Conservation (phyloP, 163 green algal genomes). For the Coccomyxa subellipsoidea region DNA sequence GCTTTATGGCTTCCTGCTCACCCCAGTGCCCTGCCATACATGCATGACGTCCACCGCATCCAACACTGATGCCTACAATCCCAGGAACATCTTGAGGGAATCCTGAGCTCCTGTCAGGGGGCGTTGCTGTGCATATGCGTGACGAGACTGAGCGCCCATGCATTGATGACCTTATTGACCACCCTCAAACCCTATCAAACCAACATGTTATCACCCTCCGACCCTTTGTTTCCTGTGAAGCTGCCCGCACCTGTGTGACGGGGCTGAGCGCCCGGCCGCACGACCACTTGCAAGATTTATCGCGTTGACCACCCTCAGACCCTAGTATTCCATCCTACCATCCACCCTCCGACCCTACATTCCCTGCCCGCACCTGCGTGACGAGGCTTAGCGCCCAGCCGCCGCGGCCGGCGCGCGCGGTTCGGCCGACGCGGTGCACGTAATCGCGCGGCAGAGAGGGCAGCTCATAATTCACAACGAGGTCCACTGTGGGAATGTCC, state of each 20-base stretch:
- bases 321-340: neutral
- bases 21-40: too few species aligned
- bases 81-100: too few species aligned
- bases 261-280: neutral
- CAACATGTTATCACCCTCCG: too few species aligned
- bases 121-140: too few species aligned
- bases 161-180: too few species aligned
- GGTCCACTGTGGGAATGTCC: constrained; percentile 91
- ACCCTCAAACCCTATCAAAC: too few species aligned
- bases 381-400: constrained; percentile 86
- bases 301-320: neutral
- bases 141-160: too few species aligned
- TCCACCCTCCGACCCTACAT: neutral
- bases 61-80: too few species aligned
- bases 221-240: too few species aligned
- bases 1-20: too few species aligned
- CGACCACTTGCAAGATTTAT: neutral
- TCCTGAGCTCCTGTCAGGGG: too few species aligned
- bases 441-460: constrained; percentile 70
- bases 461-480: constrained; percentile 92
- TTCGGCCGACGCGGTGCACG: constrained; percentile 79
- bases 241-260: constrained; percentile 28
- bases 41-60: too few species aligned
- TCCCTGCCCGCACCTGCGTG: constrained; percentile 48
- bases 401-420: constrained; percentile 69